Base-by-base conservation (phyloP, 1,284 basidiomycete genomes). In the Leccinum griseonigrum region DNA sequence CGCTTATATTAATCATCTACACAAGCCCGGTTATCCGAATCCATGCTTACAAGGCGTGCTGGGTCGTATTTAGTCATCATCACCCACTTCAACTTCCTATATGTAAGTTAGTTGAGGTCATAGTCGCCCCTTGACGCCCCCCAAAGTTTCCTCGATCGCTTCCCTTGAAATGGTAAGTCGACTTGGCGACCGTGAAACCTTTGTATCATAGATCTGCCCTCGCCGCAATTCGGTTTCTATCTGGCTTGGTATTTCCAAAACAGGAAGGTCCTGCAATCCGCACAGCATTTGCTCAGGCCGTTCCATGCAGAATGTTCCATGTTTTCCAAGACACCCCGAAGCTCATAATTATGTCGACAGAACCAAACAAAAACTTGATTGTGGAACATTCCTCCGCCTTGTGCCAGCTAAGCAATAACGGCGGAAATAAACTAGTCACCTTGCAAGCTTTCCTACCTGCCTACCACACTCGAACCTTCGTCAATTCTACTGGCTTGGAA, bases 301-400 rank as follows among this genome's bases (percentile, higher is more conserved):
- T 73, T 73, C 71, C 51, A 71, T n/a, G 58, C 55, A 73, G 69
- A 70, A 70, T 61, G 55, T 70, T 70, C 69, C 64, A 63, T 56
- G 57, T 58, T 60, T 57, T 58, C 58, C 53, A 63, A 34, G 18
- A 11, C 18, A 29, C 14, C 57, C 56, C 10, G 43, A 67, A 66
- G 63, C 10, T 54, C 50, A 67, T 60, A 71, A 64, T 69, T 60
- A 7, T 57, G 50, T 55, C 60, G 67, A 70, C 65, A 69, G 59
- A 56, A 57, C 70, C 68, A 72, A 69, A 72, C 60, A 67, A 51
- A 22, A 16, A 29, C 40, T 46, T 22, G 58, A 11, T 38, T n/a
- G 28, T 64, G 36, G 52, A 69, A 58, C 58, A 40, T 67, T 60
- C 50, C 4, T 55, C 13, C 28, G 10, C 5, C 32, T 58, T 48